Evolutionary conservation across 2,329 filamentous ascomycete species (phyloP), one percentile per base, ranked within the genome.

Genomic region (Diaporthe helianthi): DNA sequence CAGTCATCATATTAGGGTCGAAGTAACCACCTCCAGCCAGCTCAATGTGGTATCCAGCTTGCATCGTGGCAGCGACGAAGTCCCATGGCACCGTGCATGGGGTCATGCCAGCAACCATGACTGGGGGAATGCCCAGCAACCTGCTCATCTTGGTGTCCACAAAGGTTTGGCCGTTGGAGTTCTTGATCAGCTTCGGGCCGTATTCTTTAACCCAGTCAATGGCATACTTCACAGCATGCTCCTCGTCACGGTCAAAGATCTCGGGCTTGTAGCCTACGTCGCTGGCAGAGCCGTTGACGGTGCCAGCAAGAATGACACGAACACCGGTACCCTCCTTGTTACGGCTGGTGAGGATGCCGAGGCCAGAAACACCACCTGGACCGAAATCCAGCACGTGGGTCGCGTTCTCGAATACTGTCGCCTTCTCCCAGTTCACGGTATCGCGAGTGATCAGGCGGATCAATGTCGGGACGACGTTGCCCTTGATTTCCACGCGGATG

Each of bases 301-400:
- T 88, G 72, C 97, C 96, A 52, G 94, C 96, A 69, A 99, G 87
- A 73, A 99, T 97, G 73, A 99, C 94, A 71, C 95, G 93, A 44
- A 99, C 96, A 76, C 96, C 96, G 69, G 94, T 98, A 72, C 96
- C 96, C 80, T 99, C 97, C 85, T 99, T 99, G 87, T 98, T 99
- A 76, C 96, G 93, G 86, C 97, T 98, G 69, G 96, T 99, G 73
- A 99, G 85, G 54, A 97, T 93, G 77, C 96, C 97, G 26, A 99
- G 90, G 73, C 97, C 97, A 29, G 96, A 99, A 73, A 98, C 96
- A 72, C 96, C 97, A 76, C 96, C 96, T 26, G 96, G 96, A 55
- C 97, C 96, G 75, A 99, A 98, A 82, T 99, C 96, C 65, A 99
- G 84, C 68, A 99, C 93, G 79, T 99, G 96, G 4, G 95, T 98